These are phyloP conservation scores for Hypoxylon sp. DNA, from an alignment of 2,329 filamentous ascomycete genomes.

Conservation along the genomic window DNA sequence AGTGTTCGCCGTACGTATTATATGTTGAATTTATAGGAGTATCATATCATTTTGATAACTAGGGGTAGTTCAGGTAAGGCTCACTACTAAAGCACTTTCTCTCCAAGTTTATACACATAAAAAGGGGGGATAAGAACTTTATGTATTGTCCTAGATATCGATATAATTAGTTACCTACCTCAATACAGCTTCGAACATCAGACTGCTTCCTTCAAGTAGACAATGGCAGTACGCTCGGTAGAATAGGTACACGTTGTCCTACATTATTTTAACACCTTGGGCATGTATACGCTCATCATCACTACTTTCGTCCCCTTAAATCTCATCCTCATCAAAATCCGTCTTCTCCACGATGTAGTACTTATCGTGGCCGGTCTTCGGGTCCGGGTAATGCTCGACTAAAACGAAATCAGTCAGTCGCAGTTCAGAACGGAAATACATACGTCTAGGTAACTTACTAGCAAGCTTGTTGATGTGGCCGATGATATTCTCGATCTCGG, in stretches of 20 bases:
- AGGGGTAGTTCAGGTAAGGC: neutral
- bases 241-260: neutral
- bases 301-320: slow-evolving; percentile 26
- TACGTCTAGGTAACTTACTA: slow-evolving; percentile 44
- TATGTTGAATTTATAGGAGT: no score
- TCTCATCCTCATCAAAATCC: slow-evolving; percentile 50
- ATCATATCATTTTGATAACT: no score
- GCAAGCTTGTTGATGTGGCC: slow-evolving; percentile 75
- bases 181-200: neutral
- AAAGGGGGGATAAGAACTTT: neutral
- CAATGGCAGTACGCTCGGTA: neutral
- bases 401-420: slow-evolving; percentile 29
- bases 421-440: neutral
- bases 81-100: neutral
- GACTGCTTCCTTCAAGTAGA: neutral
- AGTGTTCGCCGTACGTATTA: no score
- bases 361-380: slow-evolving; percentile 47
- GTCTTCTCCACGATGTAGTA: slow-evolving; percentile 53
- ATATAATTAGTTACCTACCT: neutral
- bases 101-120: neutral
- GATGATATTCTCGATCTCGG: slow-evolving; percentile 76
- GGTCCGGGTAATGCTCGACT: slow-evolving; percentile 52
- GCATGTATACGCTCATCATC: neutral
- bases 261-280: neutral
- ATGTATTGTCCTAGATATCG: neutral